These are phyloP conservation scores for Ilex aquifolium DNA, from an alignment of 257 asterid species.

Conservation along the genomic window DNA sequence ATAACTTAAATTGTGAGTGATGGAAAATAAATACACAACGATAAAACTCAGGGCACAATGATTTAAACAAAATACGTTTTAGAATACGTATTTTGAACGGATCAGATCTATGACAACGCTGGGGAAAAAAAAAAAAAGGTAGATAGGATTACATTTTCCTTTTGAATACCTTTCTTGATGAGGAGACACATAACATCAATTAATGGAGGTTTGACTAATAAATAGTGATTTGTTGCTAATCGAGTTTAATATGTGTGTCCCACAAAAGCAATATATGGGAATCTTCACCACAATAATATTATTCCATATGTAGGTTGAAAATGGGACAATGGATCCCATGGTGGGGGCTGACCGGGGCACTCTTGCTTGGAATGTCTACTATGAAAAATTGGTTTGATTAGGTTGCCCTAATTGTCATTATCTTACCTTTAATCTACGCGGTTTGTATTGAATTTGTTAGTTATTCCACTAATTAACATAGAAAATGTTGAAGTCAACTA, in stretches of 20 bases:
- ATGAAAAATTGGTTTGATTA: conserved; percentile 14
- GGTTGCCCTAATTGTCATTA: conserved; percentile 9
- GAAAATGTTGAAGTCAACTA: conserved; percentile 15
- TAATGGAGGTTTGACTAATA: conserved; percentile 6
- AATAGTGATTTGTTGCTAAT: conserved; percentile 8
- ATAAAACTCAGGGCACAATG: no score
- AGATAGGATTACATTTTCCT: no score
- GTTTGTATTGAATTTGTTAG: conserved; percentile 11
- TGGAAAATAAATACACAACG: no score
- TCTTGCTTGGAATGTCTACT: conserved; percentile 46
- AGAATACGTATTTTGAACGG: no score
- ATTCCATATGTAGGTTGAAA: conserved; percentile 81
- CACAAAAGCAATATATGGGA: conserved; percentile 39
- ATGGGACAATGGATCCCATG: conserved; percentile 63
- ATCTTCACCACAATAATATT: conserved; percentile 62
- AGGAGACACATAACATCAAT: background rate
- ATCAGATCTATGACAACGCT: no score
- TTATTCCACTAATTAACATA: background rate
- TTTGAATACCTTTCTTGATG: no score
- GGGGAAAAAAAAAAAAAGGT: no score
- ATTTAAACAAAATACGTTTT: no score
- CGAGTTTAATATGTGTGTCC: conserved; percentile 22
- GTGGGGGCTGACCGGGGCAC: conserved; percentile 62
- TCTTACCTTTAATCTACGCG: conserved; percentile 29
- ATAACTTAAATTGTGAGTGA: no score